Evolutionary conservation across 73 alveolate species (phyloP), one percentile per base, ranked within the genome.

Genomic region (Paramecium sonneborni): DNA sequence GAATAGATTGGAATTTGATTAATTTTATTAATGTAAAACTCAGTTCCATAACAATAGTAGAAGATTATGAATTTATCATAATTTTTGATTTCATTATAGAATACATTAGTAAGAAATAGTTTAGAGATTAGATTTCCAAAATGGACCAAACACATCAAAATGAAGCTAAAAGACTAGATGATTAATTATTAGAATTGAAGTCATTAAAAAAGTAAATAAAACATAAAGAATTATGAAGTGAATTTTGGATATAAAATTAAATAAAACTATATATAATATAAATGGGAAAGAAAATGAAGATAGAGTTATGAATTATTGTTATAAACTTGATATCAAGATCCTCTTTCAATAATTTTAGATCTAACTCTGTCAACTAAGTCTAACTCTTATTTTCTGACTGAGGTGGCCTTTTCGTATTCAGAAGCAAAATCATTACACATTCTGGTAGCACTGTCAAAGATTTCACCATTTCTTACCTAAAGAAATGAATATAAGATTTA

Each of bases 331-430:
- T 52, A 52, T 62, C 84, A 62, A 23, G 48, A 62, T 62, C 84
- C 84, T 79, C 90, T 79, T 44, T 79, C 90, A 43, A 79, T 79
- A 30, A 79, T 46, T 35, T 79, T 79, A 44, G 90, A 57, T 43
- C 90, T 79, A 23, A 79, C 90, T 79, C 35, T 79, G 44, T 39
- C 90, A 79, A 79, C 90, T 38, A 79, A 23, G 4, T 79, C 90
- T 79, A 79, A 79, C 24, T 79, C 90, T 79, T 79, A 79, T 79
- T 46, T 79, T 79, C 90, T 79, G 90, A 79, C 90, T 30, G 34
- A 39, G 15, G 90, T 79, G 1, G 90, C 90, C 28, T 79, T 79
- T 46, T 79, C 90, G 18, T 79, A 79, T 46, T 79, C 90, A 1
- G 76, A 43, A 39, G 76, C 90, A 15, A 79, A 79, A 79, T 79